Conservation (phyloP, 371 early-diverging fungal species). For the Mucor lusitanicus region DNA sequence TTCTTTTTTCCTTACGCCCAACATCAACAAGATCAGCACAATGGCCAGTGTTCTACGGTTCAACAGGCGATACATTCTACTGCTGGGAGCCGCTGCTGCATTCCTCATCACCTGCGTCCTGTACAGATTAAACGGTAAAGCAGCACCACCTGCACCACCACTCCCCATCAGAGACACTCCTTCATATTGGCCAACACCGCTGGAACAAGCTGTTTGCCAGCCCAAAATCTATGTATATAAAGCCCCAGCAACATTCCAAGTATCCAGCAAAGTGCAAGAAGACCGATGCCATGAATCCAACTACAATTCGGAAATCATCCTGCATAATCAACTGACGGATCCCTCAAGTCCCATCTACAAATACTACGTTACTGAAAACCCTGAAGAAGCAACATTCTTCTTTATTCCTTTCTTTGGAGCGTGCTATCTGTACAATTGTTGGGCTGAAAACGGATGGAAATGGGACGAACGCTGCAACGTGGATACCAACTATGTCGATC, state of each 20-base stretch:
- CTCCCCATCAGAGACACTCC: conserved; percentile 32
- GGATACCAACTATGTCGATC: conserved; percentile 49
- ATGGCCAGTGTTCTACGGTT: conserved; percentile 18
- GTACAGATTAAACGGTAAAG: not conserved
- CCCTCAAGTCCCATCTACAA: conserved; percentile 42
- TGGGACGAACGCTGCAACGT: conserved; percentile 57
- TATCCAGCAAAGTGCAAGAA: conserved; percentile 31
- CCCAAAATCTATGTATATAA: conserved; percentile 62
- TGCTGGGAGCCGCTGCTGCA: not conserved
- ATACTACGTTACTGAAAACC: conserved; percentile 50
- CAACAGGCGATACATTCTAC: conserved; percentile 16
- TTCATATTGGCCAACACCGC: conserved; percentile 54
- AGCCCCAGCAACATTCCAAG: conserved; percentile 43
- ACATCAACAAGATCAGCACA: not conserved
- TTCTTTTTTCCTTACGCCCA: not conserved
- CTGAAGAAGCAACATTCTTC: conserved; percentile 57
- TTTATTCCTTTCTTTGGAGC: conserved; percentile 62
- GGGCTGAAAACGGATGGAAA: conserved; percentile 44
- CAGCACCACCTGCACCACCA: conserved; percentile 36
- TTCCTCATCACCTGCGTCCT: conserved; percentile 8
- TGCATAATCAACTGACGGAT: conserved; percentile 47
- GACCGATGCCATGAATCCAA: conserved; percentile 45
- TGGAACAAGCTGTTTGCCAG: conserved; percentile 50
- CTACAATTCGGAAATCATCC: conserved; percentile 50
- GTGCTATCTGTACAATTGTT: conserved; percentile 55